Percentiles rank a stretch among this genome's conserved stretches.
Evolutionary conservation across 2,329 filamentous ascomycete genomes (phyloP).

Genomic region (Sarocladium oryzae): DNA sequence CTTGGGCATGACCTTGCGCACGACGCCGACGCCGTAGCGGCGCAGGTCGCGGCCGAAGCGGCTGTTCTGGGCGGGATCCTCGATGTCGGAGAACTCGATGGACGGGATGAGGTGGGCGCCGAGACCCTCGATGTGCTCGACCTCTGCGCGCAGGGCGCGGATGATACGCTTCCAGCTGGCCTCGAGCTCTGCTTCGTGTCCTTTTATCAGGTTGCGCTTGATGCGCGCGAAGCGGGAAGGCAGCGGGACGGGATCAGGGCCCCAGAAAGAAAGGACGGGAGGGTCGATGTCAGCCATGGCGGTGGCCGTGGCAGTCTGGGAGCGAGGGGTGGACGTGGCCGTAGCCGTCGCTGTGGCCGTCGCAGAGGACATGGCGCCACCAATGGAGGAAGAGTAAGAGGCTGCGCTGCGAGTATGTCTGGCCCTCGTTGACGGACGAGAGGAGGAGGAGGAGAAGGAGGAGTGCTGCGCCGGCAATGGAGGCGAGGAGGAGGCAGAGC

Average conservation of each 20-base stretch:
- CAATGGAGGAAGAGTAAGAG: background rate
- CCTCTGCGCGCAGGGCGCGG: constrained; percentile 42
- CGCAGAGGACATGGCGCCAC: constrained; percentile 11
- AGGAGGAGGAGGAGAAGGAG: background rate
- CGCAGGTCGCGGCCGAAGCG: constrained; percentile 51
- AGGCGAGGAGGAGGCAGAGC: background rate
- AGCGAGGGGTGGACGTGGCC: constrained; percentile 3
- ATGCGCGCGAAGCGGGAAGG: constrained; percentile 51
- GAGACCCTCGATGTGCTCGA: constrained; percentile 43
- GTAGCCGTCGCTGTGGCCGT: constrained; percentile 12
- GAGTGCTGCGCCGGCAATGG: background rate
- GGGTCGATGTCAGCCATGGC: constrained; percentile 32
- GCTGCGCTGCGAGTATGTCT: constrained; percentile 1
- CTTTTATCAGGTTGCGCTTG: constrained; percentile 47
- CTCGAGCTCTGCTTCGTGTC: constrained; percentile 47
- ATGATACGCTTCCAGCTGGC: constrained; percentile 50
- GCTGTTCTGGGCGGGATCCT: constrained; percentile 38
- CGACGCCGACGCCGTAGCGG: constrained; percentile 58
- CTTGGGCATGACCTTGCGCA: constrained; percentile 56
- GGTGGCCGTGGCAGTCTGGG: background rate
- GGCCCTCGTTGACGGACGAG: background rate
- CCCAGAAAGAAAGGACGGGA: constrained; percentile 50
- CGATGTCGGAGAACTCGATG: constrained; percentile 47
- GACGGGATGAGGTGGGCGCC: constrained; percentile 48
- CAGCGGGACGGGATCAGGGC: constrained; percentile 49